Conservation (phyloP, 1,284 basidiomycete species). For the Stygiomarasmius scandens region DNA sequence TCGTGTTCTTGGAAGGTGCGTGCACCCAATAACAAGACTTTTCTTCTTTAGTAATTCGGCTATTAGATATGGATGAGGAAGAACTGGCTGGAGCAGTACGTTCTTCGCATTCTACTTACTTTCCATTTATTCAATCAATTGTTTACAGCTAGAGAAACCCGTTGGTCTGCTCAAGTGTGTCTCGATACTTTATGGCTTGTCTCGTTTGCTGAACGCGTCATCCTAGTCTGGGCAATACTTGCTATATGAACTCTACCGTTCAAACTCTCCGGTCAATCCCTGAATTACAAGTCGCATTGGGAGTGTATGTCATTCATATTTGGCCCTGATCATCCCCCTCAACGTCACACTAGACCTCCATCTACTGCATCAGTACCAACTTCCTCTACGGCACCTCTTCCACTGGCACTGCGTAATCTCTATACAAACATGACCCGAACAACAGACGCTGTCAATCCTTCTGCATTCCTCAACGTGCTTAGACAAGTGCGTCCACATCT, state of each 20-base stretch:
- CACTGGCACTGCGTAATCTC: conserved; percentile 70
- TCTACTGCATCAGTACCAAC: conserved; percentile 17
- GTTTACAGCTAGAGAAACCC: conserved; percentile 58
- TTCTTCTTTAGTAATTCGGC: background rate
- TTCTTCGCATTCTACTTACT: background rate
- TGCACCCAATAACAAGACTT: background rate
- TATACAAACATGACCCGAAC: conserved; percentile 77
- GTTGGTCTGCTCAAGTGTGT: conserved; percentile 69
- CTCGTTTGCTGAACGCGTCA: background rate
- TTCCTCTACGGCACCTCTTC: conserved; percentile 36
- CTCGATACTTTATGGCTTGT: conserved; percentile 18
- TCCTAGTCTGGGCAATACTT: conserved; percentile 82
- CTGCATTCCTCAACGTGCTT: conserved; percentile 71
- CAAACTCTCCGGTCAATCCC: conserved; percentile 92
- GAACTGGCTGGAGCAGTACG: conserved; percentile 80
- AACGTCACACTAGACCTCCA: conserved; percentile 34
- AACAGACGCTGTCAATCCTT: conserved; percentile 78
- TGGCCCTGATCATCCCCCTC: background rate
- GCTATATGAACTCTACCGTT: conserved; percentile 95
- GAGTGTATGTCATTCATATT: conserved; percentile 39
- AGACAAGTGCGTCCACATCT: conserved; percentile 52
- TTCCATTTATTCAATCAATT: background rate
- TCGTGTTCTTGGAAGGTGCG: conserved; percentile 81
- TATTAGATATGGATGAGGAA: conserved; percentile 81
- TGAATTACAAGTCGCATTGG: conserved; percentile 77